These are phyloP conservation scores for Nigrospora oryzae DNA, from an alignment of 2,329 filamentous ascomycete genomes.

Conservation along the genomic window DNA sequence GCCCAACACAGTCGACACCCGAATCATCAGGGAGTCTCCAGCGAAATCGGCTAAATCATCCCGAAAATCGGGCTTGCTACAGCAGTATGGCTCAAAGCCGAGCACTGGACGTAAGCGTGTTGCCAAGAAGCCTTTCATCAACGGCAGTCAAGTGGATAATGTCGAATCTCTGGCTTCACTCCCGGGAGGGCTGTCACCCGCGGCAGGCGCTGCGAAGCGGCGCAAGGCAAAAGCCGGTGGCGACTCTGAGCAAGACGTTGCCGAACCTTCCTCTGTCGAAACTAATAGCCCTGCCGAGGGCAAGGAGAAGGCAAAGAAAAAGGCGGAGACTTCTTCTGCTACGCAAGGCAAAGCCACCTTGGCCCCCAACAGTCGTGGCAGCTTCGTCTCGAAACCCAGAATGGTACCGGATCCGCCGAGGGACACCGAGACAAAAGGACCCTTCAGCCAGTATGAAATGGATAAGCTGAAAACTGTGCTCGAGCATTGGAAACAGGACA, in stretches of 20 bases:
- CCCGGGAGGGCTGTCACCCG: no score
- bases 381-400: conserved; percentile 1
- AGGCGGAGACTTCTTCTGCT: background rate
- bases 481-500: conserved; percentile 32
- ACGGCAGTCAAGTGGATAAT: conserved; percentile 4
- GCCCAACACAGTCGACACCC: background rate
- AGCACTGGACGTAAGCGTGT: conserved; percentile 15
- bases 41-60: conserved; percentile 1
- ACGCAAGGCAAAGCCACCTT: background rate
- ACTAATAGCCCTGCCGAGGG: background rate
- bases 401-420: conserved; percentile 1
- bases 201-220: no score
- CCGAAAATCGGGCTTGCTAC: no score
- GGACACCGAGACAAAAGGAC: conserved; percentile 17
- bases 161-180: background rate
- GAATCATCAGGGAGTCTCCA: no score
- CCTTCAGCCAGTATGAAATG: conserved; percentile 35
- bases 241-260: background rate
- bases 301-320: background rate
- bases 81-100: conserved; percentile 8
- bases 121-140: conserved; percentile 15
- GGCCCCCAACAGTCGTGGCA: background rate
- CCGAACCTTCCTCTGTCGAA: background rate
- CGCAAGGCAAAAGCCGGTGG: no score
- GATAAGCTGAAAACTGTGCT: conserved; percentile 30